A percentile compares a stretch with the other conserved stretches of the same genome.
Conservation (phyloP, 495 filamentous ascomycete species). For the Cudoniella acicularis region DNA sequence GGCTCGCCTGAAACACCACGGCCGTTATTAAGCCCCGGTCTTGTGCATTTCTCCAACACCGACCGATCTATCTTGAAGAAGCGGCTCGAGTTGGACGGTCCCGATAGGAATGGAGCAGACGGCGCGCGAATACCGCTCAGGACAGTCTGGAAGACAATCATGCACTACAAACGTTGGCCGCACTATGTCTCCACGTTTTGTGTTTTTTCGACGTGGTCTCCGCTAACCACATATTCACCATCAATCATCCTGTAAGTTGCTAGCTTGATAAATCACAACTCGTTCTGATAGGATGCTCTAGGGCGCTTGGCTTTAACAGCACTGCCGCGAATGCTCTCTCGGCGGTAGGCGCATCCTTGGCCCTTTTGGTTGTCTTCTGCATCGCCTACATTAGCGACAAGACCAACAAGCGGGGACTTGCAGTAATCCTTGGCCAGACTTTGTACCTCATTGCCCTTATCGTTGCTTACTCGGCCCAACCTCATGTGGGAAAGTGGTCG, state of each 20-base stretch:
- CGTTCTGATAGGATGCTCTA: conserved; percentile 1
- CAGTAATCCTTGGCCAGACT: conserved; percentile 38
- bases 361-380: conserved; percentile 34
- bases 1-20: conserved; percentile 37
- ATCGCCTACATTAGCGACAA: conserved; percentile 40
- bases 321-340: conserved; percentile 43
- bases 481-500: conserved; percentile 24
- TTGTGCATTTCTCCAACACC: conserved; percentile 19
- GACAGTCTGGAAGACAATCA: conserved; percentile 41
- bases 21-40: conserved; percentile 33
- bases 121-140: conserved; percentile 37
- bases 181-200: conserved; percentile 38
- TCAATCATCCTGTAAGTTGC: conserved; percentile 27
- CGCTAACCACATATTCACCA: conserved; percentile 33
- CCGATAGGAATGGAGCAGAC: conserved; percentile 27
- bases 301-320: conserved; percentile 35
- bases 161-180: conserved; percentile 40
- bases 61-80: conserved; percentile 16
- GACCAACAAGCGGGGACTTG: conserved; percentile 38
- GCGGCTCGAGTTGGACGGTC: conserved; percentile 18
- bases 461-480: conserved; percentile 32
- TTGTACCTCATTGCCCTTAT: conserved; percentile 43
- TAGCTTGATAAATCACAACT: not conserved
- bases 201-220: conserved; percentile 43
- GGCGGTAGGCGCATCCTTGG: conserved; percentile 41